Evolutionary conservation across 768 basidiomycete species (phyloP), one percentile per base, ranked within the genome.

Genomic region (Galerina marginata): DNA sequence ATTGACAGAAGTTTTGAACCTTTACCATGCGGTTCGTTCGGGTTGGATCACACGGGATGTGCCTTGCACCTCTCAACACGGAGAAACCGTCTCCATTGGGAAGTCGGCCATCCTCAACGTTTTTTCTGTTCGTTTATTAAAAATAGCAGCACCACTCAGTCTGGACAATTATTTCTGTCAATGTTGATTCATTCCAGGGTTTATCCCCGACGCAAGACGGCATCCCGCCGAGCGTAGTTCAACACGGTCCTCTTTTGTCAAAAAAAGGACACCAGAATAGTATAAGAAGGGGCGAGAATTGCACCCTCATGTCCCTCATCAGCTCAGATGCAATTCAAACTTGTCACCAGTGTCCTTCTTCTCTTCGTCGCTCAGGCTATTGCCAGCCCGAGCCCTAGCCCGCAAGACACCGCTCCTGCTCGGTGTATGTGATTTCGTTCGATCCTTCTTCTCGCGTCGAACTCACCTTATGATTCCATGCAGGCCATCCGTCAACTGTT

Each of bases 311-410:
- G 15, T 23, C 48, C 23, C 39, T 54, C 53, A 54, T 42, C 29
- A 43, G 16, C 49, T 49, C 49, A 39, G 29, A 68, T 68, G 67
- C 61, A 68, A 54, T 58, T 68, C 58, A 68, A 66, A 59, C 40
- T 63, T 43, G 11, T 66, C 16, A 52, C 60, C 29, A 56, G 53
- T 43, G 37, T 60, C 33, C 11, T 61, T 46, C 50, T 64, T 38
- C 33, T 68, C 54, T 61, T 68, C 43, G 61, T 54, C 45, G 56
- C 54, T 39, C 65, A 64, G 42, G 60, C 50, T 3, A 9, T 68
- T 38, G 67, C 67, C n/a, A 48, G 40, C 42, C 65, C 67, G 10
- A 47, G 39, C 15, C 65, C 67, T 15, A 59, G 10, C 25, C 67
- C 67, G 37, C 65, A 66, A 43, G 61, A 47, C 5, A 56, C 58